These are phyloP conservation scores for Fusarium sp. DNA, from an alignment of 2,329 filamentous ascomycete species.

Conservation along the genomic window DNA sequence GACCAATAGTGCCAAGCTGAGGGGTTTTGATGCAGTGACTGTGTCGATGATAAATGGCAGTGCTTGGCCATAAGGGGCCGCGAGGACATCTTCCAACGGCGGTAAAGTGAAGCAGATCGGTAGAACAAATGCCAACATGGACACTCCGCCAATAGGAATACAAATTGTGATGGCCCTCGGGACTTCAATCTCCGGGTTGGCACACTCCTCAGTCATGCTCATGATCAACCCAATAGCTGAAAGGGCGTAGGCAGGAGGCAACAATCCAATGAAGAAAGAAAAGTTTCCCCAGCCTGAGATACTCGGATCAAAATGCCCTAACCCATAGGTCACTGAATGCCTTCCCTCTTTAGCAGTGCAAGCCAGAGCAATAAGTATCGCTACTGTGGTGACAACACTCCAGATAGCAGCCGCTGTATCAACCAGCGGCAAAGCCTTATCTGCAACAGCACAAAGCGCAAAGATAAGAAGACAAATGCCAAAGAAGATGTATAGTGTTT, in stretches of 20 bases:
- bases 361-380: background rate
- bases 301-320: background rate
- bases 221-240: background rate
- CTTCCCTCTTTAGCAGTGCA: background rate
- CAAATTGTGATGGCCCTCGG: background rate
- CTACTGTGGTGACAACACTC: background rate
- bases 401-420: constrained; percentile 4
- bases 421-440: background rate
- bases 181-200: background rate
- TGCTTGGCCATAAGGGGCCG: background rate
- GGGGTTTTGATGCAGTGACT: background rate
- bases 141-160: background rate
- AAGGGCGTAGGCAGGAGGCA: background rate
- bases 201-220: constrained; percentile 6
- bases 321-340: background rate
- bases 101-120: background rate
- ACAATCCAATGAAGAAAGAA: background rate
- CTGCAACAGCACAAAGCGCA: background rate
- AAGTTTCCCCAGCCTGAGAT: background rate
- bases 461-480: background rate
- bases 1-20: background rate
- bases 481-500: constrained; percentile 1
- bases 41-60: background rate
- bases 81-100: background rate
- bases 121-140: background rate